phyloP scores from a whole-genome alignment of 106 monocot species.

The Apostasia shenzhenica region DNA sequence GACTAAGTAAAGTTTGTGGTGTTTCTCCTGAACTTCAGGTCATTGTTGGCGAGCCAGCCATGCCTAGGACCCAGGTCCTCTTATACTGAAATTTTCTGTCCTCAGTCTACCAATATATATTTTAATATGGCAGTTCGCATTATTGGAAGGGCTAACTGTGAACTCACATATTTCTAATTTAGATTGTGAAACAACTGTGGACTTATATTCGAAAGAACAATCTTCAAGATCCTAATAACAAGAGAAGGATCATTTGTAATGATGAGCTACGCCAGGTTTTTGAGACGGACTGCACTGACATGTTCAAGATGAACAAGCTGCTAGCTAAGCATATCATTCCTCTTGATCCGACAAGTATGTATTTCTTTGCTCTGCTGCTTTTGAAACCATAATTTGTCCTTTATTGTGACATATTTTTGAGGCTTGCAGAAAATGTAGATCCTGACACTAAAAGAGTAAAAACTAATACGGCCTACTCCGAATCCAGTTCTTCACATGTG shows the following conservation, averaged over 20 bases:
- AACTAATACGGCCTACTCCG: constrained; percentile 24
- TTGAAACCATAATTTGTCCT: not conserved
- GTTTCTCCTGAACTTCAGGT: constrained; percentile 83
- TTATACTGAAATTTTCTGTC: not conserved
- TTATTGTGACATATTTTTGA: not conserved
- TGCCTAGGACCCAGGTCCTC: constrained; percentile 84
- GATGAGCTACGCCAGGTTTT: constrained; percentile 83
- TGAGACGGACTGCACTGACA: constrained; percentile 95
- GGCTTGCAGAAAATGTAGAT: constrained; percentile 42
- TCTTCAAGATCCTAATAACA: constrained; percentile 94
- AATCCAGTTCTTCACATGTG: constrained; percentile 23
- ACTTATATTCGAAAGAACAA: constrained; percentile 88
- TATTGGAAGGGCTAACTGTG: not conserved
- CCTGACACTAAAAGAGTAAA: constrained; percentile 55
- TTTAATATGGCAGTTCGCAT: too few relatives aligned
- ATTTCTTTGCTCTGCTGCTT: not conserved
- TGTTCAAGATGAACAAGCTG: constrained; percentile 98
- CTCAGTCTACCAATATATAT: not conserved
- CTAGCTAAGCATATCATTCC: constrained; percentile 79
- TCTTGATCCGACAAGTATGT: constrained; percentile 57
- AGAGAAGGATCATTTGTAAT: constrained; percentile 92
- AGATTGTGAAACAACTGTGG: constrained; percentile 97
- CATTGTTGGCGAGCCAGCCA: constrained; percentile 89
- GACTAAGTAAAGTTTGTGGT: constrained; percentile 86
- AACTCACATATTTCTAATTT: not conserved